Conservation (phyloP, 2,329 filamentous ascomycete genomes). For the Fusarium drepaniforme region DNA sequence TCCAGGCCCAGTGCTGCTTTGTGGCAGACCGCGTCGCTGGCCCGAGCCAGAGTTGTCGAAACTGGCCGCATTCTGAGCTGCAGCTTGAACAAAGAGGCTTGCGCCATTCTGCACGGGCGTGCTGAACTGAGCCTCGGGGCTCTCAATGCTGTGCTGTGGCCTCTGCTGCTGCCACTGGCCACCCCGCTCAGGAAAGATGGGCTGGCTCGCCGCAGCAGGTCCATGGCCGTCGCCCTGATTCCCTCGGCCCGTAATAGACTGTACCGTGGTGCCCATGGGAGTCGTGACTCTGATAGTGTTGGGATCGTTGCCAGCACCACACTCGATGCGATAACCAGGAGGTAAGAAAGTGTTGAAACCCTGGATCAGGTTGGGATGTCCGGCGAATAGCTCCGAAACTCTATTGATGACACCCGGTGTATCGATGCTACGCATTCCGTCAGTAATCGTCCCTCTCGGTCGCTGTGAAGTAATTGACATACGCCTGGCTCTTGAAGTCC, state of each 20-base stretch:
- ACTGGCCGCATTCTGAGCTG: slow-evolving; percentile 50
- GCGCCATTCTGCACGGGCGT: slow-evolving; percentile 65
- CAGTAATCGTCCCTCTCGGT: slow-evolving; percentile 31
- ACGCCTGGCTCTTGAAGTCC: slow-evolving; percentile 98
- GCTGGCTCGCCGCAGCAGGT: slow-evolving; percentile 53
- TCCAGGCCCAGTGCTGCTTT: slow-evolving; percentile 49
- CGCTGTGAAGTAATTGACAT: slow-evolving; percentile 53
- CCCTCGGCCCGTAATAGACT: slow-evolving; percentile 77
- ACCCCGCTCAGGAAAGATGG: slow-evolving; percentile 61
- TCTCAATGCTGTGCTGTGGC: slow-evolving; percentile 70
- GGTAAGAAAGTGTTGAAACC: slow-evolving; percentile 99
- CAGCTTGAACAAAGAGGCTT: slow-evolving; percentile 60
- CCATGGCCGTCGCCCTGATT: slow-evolving; percentile 59
- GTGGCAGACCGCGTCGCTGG: slow-evolving; percentile 48
- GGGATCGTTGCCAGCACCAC: slow-evolving; percentile 91
- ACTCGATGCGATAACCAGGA: slow-evolving; percentile 96
- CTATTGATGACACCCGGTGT: slow-evolving; percentile 97
- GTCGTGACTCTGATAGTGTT: slow-evolving; percentile 98
- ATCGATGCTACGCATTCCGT: slow-evolving; percentile 75
- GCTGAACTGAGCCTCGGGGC: slow-evolving; percentile 72
- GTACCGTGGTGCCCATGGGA: slow-evolving; percentile 95
- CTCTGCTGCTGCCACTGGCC: slow-evolving; percentile 71
- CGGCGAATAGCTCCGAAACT: slow-evolving; percentile 94
- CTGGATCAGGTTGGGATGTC: slow-evolving; percentile 94
- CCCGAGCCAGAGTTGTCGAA: slow-evolving; percentile 49